Conservation (phyloP, 331 rosid genomes). For the Spiraea crenata region DNA sequence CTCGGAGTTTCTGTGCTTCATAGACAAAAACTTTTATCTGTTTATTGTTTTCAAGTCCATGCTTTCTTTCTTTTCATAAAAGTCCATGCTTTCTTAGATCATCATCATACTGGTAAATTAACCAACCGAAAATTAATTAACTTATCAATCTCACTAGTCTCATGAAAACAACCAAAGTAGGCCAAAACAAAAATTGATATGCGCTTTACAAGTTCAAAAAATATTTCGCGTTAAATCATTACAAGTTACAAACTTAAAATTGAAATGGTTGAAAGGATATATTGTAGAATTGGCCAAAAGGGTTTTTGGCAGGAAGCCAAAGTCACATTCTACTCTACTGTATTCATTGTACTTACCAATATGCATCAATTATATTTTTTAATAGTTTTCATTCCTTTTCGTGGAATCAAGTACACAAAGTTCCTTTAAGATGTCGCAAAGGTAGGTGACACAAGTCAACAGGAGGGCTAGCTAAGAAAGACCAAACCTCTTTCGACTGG, state of each 20-base stretch:
- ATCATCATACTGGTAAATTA: too few relatives aligned
- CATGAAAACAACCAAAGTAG: not conserved
- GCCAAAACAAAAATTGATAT: too few relatives aligned
- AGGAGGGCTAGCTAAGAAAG: not conserved
- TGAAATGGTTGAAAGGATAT: not conserved
- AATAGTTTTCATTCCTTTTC: not conserved
- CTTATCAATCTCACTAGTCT: not conserved
- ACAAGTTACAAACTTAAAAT: too few relatives aligned
- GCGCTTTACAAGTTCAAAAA: too few relatives aligned
- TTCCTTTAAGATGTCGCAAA: not conserved
- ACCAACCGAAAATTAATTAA: not conserved
- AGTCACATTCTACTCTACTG: not conserved
- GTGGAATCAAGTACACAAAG: not conserved
- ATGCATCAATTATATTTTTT: too few relatives aligned
- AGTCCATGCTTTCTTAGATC: too few relatives aligned
- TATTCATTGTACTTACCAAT: not conserved
- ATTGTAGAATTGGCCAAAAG: not conserved
- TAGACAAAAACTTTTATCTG: too few relatives aligned
- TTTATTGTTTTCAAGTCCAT: too few relatives aligned
- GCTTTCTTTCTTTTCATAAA: too few relatives aligned
- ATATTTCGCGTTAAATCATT: too few relatives aligned
- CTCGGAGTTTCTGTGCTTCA: too few relatives aligned
- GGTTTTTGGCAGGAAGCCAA: not conserved
- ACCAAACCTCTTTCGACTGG: not conserved
- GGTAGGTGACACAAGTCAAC: constrained; percentile 7